Conservation (phyloP, 169 alveolate genomes). For the Hepatocystis sp. region DNA sequence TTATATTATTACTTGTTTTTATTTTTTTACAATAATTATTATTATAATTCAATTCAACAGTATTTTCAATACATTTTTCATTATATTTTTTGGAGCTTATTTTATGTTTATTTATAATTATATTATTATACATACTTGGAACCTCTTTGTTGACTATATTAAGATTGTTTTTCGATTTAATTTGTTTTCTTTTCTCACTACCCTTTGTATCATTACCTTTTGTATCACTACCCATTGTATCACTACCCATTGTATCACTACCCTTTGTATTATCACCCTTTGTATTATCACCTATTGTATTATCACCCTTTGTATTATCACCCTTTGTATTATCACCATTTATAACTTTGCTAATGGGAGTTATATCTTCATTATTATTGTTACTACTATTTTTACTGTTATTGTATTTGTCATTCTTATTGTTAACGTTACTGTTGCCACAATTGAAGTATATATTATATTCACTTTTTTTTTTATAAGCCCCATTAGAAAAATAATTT, state of each 20-base stretch:
- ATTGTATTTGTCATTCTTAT: not conserved
- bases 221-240: too few species aligned
- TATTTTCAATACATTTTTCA: not conserved
- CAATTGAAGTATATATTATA: not conserved
- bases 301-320: too few species aligned
- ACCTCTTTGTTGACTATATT: too few species aligned
- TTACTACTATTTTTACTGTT: not conserved
- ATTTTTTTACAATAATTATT: not conserved
- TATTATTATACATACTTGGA: too few species aligned
- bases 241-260: too few species aligned
- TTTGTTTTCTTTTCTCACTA: too few species aligned
- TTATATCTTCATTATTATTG: not conserved
- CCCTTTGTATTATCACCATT: not conserved
- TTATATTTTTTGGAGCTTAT: not conserved
- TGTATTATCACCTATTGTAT: too few species aligned
- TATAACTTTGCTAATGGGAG: not conserved
- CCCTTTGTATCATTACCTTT: too few species aligned
- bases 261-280: too few species aligned
- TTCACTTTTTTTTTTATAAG: not conserved
- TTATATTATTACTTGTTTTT: not conserved
- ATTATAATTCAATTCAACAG: not conserved
- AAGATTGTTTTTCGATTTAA: too few species aligned
- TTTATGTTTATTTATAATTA: too few species aligned
- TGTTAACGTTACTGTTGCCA: not conserved
- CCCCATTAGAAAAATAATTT: not conserved